A percentile compares a stretch with the other conserved stretches of the same genome.
These are phyloP conservation scores for Ascoidea asiatica DNA, from an alignment of 805 yeast genomes.

Conservation along the genomic window DNA sequence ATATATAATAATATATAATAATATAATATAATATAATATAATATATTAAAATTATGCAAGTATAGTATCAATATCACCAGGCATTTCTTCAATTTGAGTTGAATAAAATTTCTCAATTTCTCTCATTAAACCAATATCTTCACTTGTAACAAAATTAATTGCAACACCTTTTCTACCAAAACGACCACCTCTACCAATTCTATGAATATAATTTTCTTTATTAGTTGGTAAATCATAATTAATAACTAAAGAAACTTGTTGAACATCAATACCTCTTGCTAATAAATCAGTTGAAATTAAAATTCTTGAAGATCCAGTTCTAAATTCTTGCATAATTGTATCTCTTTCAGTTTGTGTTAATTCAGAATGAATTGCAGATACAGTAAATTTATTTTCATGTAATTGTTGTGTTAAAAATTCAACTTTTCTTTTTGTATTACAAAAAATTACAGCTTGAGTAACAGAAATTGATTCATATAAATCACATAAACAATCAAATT, in stretches of 20 bases:
- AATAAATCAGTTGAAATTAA: conserved; percentile 88
- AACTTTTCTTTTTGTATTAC: conserved; percentile 91
- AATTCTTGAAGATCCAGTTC: conserved; percentile 88
- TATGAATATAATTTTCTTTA: conserved; percentile 89
- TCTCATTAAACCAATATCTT: conserved; percentile 60
- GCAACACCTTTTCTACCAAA: conserved; percentile 99
- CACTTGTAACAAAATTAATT: conserved; percentile 78
- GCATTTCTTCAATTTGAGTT: conserved; percentile 89
- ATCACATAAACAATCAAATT: conserved; percentile 89
- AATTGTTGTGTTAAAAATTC: conserved; percentile 74
- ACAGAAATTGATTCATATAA: conserved; percentile 89
- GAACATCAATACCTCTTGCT: conserved; percentile 97
- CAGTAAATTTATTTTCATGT: conserved; percentile 73
- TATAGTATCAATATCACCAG: conserved; percentile 49
- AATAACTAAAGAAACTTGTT: conserved; percentile 89
- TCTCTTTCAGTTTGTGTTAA: conserved; percentile 92
- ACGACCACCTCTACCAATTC: conserved; percentile 98
- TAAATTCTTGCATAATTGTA: conserved; percentile 87
- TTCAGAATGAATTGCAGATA: conserved; percentile 91
- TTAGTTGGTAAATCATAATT: conserved; percentile 87
- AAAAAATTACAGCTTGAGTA: conserved; percentile 95
- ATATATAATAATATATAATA: no score
- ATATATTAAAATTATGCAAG: conserved; percentile 25
- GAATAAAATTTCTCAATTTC: conserved; percentile 85
- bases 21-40: no score